Conservation (phyloP, 352 stramenopile species). For the Pelagophyceae sp. region DNA sequence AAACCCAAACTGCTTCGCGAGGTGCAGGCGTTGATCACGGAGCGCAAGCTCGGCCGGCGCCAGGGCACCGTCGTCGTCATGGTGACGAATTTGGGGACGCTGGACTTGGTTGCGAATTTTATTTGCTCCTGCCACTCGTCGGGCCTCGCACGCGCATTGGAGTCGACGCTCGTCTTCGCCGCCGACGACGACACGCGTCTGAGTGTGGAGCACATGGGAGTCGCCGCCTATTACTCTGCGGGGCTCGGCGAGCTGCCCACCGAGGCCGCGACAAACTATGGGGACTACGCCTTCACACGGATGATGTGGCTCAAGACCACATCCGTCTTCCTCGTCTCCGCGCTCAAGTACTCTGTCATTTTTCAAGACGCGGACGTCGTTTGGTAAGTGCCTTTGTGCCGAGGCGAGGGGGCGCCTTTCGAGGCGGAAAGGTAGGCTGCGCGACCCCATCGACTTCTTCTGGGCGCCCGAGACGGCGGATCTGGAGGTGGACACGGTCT, state of each 20-base stretch:
- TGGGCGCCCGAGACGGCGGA: background rate
- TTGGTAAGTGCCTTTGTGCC: no score
- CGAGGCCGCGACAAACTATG: slow-evolving; percentile 20
- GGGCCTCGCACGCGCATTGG: slow-evolving; percentile 13
- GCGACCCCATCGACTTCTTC: slow-evolving; percentile 25
- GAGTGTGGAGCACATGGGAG: slow-evolving; percentile 18
- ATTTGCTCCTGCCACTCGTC: slow-evolving; percentile 15
- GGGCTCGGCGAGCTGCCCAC: slow-evolving; percentile 19
- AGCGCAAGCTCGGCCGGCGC: background rate
- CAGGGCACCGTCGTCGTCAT: slow-evolving; percentile 21
- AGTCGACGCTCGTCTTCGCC: slow-evolving; percentile 24
- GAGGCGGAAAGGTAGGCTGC: background rate
- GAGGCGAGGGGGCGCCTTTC: no score
- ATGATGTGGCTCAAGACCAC: slow-evolving; percentile 33
- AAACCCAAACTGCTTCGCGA: background rate
- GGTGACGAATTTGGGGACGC: slow-evolving; percentile 27
- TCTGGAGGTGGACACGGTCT: slow-evolving; percentile 20
- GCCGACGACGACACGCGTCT: background rate
- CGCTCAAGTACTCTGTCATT: slow-evolving; percentile 17
- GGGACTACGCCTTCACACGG: slow-evolving; percentile 20
- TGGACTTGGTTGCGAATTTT: slow-evolving; percentile 31
- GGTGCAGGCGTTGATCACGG: background rate
- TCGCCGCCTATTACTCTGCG: slow-evolving; percentile 5
- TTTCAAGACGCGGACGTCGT: slow-evolving; percentile 33
- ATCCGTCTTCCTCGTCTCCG: slow-evolving; percentile 21